These are phyloP conservation scores for Lentinula boryana DNA, from an alignment of 768 basidiomycete species.

Conservation along the genomic window DNA sequence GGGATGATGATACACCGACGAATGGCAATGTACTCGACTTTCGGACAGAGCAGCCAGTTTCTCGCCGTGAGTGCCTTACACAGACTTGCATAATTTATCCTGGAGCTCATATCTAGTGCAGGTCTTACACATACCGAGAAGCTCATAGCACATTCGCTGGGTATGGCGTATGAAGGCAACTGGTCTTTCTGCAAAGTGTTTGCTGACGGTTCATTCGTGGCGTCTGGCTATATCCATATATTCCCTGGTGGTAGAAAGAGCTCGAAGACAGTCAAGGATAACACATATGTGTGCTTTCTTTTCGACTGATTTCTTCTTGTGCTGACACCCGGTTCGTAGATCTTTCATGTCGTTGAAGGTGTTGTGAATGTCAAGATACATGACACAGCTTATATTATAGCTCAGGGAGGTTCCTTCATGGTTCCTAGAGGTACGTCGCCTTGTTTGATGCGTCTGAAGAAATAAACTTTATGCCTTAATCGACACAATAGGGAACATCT, in stretches of 20 bases:
- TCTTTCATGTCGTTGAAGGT: slow-evolving; percentile 75
- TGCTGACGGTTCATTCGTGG: slow-evolving; percentile 66
- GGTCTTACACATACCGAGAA: slow-evolving; percentile 56
- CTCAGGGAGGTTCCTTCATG: slow-evolving; percentile 81
- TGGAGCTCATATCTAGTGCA: slow-evolving; percentile 18
- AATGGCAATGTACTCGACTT: slow-evolving; percentile 55
- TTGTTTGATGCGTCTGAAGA: background rate
- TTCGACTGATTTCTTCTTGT: slow-evolving; percentile 13
- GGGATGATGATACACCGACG: slow-evolving; percentile 14
- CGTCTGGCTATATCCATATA: slow-evolving; percentile 61
- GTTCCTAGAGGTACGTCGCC: slow-evolving; percentile 72
- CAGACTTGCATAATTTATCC: background rate
- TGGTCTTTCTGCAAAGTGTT: slow-evolving; percentile 74
- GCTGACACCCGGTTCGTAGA: slow-evolving; percentile 17
- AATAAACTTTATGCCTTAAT: background rate
- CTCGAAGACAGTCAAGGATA: slow-evolving; percentile 76
- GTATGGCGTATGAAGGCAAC: slow-evolving; percentile 36
- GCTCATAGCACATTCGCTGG: slow-evolving; percentile 43
- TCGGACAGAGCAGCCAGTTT: slow-evolving; percentile 40
- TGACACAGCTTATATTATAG: slow-evolving; percentile 68
- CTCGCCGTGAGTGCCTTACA: slow-evolving; percentile 41
- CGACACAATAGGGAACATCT: slow-evolving; percentile 48
- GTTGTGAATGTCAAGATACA: slow-evolving; percentile 84
- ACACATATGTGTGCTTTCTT: slow-evolving; percentile 68
- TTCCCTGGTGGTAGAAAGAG: slow-evolving; percentile 55